Base-by-base conservation (phyloP, 352 stramenopile genomes). In the Globisporangium echinulatum region DNA sequence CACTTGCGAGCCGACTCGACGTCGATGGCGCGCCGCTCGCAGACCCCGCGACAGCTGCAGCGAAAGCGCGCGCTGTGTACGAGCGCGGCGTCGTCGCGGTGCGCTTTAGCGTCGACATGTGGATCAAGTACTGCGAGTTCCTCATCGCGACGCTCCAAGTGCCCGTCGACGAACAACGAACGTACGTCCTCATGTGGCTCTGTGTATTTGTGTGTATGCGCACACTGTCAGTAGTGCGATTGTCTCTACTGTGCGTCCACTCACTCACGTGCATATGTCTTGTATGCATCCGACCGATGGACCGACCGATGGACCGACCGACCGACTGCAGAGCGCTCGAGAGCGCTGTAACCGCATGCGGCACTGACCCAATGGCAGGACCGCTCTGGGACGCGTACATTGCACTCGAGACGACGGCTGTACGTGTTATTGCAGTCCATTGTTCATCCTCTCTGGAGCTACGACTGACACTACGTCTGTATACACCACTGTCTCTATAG, bases 121-220 rank as follows among this genome's bases (percentile, higher is more conserved):
- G 83, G 83, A 70, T 86, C 61, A 90, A 90, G 63, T 92, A 92
- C 70, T 82, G 72, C 56, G 81, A 92, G 58, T 92, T 90, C 46
- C 60, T 92, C 13, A 82, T 88, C 58, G 61, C 81, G 47, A 88
- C 68, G 59, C 42, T 82, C 36, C 78, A 74, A 25, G 72, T 77
- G 37, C 75, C 78, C 8, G 73, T 79, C 10, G 82, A 90, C 39
- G 76, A 92, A 68, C 79, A 76, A 14, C 74, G 82, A 59, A 65
- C 61, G 82, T 92, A 65, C 19, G 52, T 58, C 14, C 38, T 1
- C 25, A 33, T 1, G 25, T 33, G 25, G 25, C 25, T 33, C 25
- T 47, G 14, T 43, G 11, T 7, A 14, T 50, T 5, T 50, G 14
- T 50, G n/a, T 50, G 43, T 48, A 48, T 33, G 25, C 25, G 25